phyloP scores from a whole-genome alignment of 139 green algal genomes.

The Gonium pectorale region DNA sequence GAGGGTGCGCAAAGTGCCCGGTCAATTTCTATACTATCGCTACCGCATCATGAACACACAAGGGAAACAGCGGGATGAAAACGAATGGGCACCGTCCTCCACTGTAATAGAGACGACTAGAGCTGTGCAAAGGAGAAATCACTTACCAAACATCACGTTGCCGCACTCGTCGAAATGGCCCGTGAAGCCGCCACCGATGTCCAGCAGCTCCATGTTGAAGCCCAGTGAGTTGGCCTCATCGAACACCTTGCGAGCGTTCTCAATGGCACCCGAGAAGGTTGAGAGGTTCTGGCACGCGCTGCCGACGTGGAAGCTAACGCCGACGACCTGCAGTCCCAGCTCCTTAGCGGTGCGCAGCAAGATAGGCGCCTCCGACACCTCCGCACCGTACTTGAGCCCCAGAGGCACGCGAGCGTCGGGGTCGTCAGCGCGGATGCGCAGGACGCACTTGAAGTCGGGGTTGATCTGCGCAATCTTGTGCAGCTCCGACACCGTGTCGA shows the following conservation, averaged over 20 bases:
- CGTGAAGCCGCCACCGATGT: slow-evolving; percentile 97
- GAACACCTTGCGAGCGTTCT: slow-evolving; percentile 78
- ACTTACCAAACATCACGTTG: slow-evolving; percentile 76
- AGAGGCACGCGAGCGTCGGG: slow-evolving; percentile 77
- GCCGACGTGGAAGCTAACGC: slow-evolving; percentile 97
- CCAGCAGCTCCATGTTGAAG: slow-evolving; percentile 91
- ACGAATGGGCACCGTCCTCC: no score
- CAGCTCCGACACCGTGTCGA: slow-evolving; percentile 94
- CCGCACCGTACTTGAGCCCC: slow-evolving; percentile 89
- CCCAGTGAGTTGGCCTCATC: slow-evolving; percentile 80
- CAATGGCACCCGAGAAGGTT: slow-evolving; percentile 84
- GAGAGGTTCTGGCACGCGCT: slow-evolving; percentile 85
- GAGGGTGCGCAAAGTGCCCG: slow-evolving; percentile 37
- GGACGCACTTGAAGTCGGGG: slow-evolving; percentile 78
- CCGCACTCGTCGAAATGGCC: slow-evolving; percentile 74
- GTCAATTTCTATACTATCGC: no score
- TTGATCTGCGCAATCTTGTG: slow-evolving; percentile 86
- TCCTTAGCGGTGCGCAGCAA: slow-evolving; percentile 71
- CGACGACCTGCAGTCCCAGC: slow-evolving; percentile 82
- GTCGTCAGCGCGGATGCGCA: slow-evolving; percentile 93
- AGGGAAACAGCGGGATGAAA: no score
- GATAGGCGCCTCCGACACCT: slow-evolving; percentile 69
- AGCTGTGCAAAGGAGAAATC: no score
- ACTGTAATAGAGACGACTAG: no score
- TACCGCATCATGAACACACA: no score